A percentile compares a stretch with the other conserved stretches of the same genome.
Conservation (phyloP, 179 eudicot genomes). For the Silene coronaria region DNA sequence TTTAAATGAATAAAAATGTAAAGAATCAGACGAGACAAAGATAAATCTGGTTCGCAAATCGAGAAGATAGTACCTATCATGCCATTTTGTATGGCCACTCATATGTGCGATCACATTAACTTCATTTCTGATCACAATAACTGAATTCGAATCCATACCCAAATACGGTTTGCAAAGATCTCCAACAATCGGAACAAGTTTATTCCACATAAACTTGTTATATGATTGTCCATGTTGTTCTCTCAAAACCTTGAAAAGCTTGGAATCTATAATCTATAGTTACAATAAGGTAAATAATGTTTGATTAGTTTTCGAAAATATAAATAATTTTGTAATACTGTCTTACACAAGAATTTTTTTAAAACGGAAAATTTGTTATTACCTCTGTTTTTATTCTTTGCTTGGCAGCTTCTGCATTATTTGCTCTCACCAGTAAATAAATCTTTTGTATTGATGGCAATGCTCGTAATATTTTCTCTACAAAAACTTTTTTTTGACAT, state of each 20-base stretch:
- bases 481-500: background rate
- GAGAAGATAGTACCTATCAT: background rate
- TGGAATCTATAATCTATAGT: slow-evolving; percentile 9
- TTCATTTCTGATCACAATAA: background rate
- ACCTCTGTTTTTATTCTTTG: slow-evolving; percentile 12
- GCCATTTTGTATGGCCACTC: slow-evolving; percentile 2
- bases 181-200: slow-evolving; percentile 10
- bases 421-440: background rate
- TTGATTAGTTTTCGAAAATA: too few relatives aligned
- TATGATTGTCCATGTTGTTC: slow-evolving; percentile 10
- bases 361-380: too few relatives aligned
- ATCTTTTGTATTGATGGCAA: background rate
- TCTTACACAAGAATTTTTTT: too few relatives aligned
- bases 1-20: too few relatives aligned
- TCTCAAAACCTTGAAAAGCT: slow-evolving; percentile 6
- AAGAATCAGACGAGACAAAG: too few relatives aligned
- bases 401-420: background rate
- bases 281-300: background rate
- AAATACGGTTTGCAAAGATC: slow-evolving; percentile 9
- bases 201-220: slow-evolving; percentile 6
- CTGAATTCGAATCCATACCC: background rate
- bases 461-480: slow-evolving; percentile 7
- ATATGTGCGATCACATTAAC: slow-evolving; percentile 2
- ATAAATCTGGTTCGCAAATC: too few relatives aligned
- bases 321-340: too few relatives aligned